Conservation (phyloP, 2,329 filamentous ascomycete genomes). For the Chlorencoelia australis region DNA sequence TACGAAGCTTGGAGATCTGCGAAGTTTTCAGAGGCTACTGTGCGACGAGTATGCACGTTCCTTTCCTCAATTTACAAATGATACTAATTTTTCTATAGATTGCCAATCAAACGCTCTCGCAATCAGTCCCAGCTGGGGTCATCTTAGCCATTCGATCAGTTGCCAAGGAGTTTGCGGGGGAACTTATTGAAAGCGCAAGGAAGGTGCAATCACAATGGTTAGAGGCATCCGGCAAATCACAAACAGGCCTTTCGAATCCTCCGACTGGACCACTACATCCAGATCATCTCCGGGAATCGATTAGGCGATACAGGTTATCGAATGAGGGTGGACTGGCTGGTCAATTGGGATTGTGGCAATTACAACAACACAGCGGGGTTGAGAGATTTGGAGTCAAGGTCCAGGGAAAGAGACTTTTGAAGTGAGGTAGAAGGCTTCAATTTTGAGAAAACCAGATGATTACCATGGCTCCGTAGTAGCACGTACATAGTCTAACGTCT, state of each 20-base stretch:
- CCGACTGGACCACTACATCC: conserved; percentile 49
- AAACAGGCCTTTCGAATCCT: conserved; percentile 40
- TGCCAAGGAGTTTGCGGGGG: conserved; percentile 67
- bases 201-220: conserved; percentile 65
- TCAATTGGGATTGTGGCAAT: conserved; percentile 49
- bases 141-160: conserved; percentile 68
- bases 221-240: conserved; percentile 43
- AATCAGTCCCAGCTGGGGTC: conserved; percentile 64
- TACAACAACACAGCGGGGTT: conserved; percentile 47
- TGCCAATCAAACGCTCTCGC: conserved; percentile 71
- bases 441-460: too few species aligned
- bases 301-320: conserved; percentile 54
- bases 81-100: conserved; percentile 35
- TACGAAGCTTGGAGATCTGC: conserved; percentile 63
- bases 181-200: conserved; percentile 63
- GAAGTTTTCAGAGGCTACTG: conserved; percentile 57
- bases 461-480: too few species aligned
- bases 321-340: conserved; percentile 51
- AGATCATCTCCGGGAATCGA: conserved; percentile 65
- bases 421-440: too few species aligned
- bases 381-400: conserved; percentile 40
- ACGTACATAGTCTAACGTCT: too few species aligned
- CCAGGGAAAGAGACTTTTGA: conserved; percentile 24
- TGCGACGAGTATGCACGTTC: conserved; percentile 58
- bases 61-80: conserved; percentile 8